Evolutionary conservation across 306 rosid species (phyloP).

Genomic region (Luffa acutangula): DNA sequence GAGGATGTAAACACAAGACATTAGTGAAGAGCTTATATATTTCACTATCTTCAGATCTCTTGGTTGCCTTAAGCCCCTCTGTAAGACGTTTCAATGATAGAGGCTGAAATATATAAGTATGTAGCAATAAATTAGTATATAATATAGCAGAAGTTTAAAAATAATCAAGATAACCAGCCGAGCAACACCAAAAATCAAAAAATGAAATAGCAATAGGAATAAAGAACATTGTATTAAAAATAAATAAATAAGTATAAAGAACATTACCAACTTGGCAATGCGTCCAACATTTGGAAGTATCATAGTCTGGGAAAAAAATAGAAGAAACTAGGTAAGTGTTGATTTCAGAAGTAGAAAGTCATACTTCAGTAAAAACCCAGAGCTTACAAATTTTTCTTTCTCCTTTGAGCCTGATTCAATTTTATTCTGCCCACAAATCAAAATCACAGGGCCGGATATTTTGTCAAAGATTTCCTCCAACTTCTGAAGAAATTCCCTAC

Average conservation of each 20-base stretch:
- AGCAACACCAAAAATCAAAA: not conserved
- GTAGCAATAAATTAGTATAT: not conserved
- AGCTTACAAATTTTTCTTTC: slow-evolving; percentile 80
- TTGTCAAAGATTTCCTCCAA: slow-evolving; percentile 72
- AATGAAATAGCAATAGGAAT: slow-evolving; percentile 3
- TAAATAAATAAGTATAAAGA: slow-evolving; percentile 10
- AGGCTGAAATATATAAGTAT: slow-evolving; percentile 43
- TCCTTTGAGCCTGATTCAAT: slow-evolving; percentile 80
- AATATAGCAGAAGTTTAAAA: not conserved
- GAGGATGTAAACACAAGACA: slow-evolving; percentile 59
- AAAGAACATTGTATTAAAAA: slow-evolving; percentile 16
- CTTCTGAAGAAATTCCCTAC: slow-evolving; percentile 61
- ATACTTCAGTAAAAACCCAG: not conserved
- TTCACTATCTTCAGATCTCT: slow-evolving; percentile 58
- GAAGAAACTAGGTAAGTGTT: not conserved
- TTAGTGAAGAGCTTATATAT: slow-evolving; percentile 75
- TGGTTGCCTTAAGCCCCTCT: slow-evolving; percentile 62
- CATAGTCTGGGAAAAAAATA: slow-evolving; percentile 57
- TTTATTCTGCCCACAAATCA: slow-evolving; percentile 94
- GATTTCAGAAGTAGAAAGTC: not conserved
- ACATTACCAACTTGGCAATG: slow-evolving; percentile 75
- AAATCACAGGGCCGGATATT: slow-evolving; percentile 74
- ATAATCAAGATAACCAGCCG: not conserved
- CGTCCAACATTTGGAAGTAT: slow-evolving; percentile 87
- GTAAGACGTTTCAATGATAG: slow-evolving; percentile 70